Base-by-base conservation (phyloP, 164 flowering plant genomes). In the Vitis rotundifolia region DNA sequence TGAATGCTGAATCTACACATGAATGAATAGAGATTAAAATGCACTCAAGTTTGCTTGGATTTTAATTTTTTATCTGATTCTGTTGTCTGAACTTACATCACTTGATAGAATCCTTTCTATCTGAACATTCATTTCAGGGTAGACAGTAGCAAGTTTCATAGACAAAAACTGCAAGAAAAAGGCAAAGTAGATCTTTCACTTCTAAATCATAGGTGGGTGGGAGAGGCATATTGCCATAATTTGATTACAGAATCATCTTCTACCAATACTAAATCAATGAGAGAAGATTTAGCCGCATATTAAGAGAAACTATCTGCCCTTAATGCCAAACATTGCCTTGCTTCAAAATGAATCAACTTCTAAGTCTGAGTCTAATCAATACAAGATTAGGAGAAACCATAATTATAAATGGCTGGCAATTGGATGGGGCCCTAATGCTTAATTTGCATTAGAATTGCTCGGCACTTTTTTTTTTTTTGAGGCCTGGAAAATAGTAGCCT, bases 151-250 rank as follows among this genome's bases (percentile, higher is more conserved):
- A 11, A 59, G 61, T 59, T 59, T 59, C 61, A 59, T 59, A 26
- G 61, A 59, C 61, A 59, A 19, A 59, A 59, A 59, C 61, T 59
- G 61, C 61, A 59, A 26, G 61, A 59, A 22, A 31, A 59, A 26
- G 28, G 14, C 61, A 26, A 59, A 37, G 37, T 59, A 26, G 14
- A 59, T 26, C 28, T 59, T 59, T 22, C 28, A 18, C 13, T 22
- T 26, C 37, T 11, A 16, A 22, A 22, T 59, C 61, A 18, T 37
- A 37, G 5, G 7, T 37, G 11, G 8, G 59, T 19, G 28, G 19
- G 3, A 16, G 19, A 16, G 19, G 59, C 56, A 57, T 57, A 19
- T 19, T n/a, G 11, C 9, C 28, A 57, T 6, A 5, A 57, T 57
- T 57, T 16, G 16, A 57, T 8, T 57, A 57, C 10, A 19, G 5